Conservation (phyloP, 257 asterid species). For the Catharanthus roseus region DNA sequence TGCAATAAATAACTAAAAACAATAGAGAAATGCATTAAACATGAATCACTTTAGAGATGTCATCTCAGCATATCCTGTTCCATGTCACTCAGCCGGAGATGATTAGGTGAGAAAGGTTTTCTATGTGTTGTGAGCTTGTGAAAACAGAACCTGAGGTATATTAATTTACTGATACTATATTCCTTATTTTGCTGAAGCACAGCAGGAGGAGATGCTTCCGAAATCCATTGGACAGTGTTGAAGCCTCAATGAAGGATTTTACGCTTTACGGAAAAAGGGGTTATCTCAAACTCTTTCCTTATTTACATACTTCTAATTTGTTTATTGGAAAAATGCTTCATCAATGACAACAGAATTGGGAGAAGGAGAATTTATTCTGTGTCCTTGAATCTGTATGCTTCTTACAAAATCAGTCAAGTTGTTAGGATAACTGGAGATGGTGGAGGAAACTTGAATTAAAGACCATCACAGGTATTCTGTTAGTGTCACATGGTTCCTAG, state of each 20-base stretch:
- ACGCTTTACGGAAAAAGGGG: too few species aligned
- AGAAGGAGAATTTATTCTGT: not conserved
- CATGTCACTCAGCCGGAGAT: not conserved
- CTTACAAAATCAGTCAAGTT: not conserved
- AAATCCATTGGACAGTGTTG: not conserved
- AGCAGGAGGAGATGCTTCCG: not conserved
- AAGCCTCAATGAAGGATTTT: not conserved
- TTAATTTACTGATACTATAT: not conserved
- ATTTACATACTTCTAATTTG: too few species aligned
- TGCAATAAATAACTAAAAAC: not conserved
- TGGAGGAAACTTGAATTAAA: slow-evolving; percentile 1
- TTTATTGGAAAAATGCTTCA: not conserved
- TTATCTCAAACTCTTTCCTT: too few species aligned
- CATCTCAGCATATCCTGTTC: not conserved
- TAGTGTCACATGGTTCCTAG: not conserved
- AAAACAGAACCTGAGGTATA: not conserved
- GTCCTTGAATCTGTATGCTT: not conserved
- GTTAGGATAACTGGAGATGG: not conserved
- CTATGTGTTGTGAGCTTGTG: not conserved
- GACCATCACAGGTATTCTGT: not conserved
- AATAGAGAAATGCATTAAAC: not conserved
- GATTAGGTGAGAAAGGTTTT: not conserved
- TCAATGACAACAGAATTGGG: not conserved
- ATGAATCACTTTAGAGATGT: not conserved
- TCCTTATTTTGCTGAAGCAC: not conserved